phyloP scores from a whole-genome alignment of 2,329 filamentous ascomycete species.

The Sarocladiaceae sp. region DNA sequence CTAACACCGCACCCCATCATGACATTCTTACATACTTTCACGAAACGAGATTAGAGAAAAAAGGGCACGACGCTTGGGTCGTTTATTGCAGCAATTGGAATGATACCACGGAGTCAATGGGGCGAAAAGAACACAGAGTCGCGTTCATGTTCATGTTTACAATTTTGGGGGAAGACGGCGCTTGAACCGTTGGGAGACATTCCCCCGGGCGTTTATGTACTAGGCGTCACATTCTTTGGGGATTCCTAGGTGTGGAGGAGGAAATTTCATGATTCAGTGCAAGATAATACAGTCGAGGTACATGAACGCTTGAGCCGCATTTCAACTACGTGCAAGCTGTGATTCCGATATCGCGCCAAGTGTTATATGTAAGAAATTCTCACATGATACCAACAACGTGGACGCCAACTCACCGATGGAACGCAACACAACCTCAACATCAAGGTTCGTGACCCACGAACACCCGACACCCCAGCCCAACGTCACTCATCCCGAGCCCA shows the following conservation, averaged over 20 bases:
- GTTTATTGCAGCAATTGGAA: slow-evolving; percentile 2
- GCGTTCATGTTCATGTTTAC: neutral
- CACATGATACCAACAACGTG: neutral
- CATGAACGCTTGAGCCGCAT: too few relatives aligned
- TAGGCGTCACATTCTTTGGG: neutral
- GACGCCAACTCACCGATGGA: neutral
- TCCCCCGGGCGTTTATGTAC: too few relatives aligned
- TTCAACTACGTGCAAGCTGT: neutral
- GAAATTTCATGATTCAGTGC: neutral
- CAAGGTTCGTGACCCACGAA: neutral
- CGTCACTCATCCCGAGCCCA: neutral
- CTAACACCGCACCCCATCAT: neutral
- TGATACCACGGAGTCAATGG: slow-evolving; percentile 8
- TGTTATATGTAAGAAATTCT: too few relatives aligned
- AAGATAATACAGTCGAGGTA: neutral
- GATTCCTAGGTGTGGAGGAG: neutral
- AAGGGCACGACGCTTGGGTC: neutral
- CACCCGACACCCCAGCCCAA: neutral
- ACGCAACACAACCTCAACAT: slow-evolving; percentile 5
- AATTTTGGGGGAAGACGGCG: neutral
- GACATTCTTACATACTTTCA: neutral
- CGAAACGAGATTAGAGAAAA: slow-evolving; percentile 3
- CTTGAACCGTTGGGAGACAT: neutral
- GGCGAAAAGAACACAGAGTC: slow-evolving; percentile 2
- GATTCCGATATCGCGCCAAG: neutral